These are phyloP conservation scores for Podosphaera leucotricha DNA, from an alignment of 2,329 filamentous ascomycete genomes.

Conservation along the genomic window DNA sequence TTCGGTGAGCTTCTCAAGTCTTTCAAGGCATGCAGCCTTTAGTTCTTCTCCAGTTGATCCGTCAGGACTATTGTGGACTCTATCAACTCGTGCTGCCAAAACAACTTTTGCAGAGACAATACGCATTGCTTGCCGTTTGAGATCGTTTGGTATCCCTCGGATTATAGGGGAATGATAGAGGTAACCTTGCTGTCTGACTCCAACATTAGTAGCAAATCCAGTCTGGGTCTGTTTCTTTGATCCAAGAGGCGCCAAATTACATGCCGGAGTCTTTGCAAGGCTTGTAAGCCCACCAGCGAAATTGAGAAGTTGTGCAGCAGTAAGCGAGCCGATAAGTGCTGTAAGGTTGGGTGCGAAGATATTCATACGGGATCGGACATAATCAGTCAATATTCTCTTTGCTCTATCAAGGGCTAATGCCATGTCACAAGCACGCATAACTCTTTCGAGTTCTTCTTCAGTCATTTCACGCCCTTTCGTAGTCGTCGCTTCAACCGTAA, in stretches of 20 bases:
- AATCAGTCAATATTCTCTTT: conserved; percentile 70
- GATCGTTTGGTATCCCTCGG: conserved; percentile 56
- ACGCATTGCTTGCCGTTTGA: conserved; percentile 83
- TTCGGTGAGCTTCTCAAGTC: conserved; percentile 80
- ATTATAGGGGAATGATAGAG: conserved; percentile 85
- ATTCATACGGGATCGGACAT: conserved; percentile 92
- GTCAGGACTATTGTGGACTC: conserved; percentile 57
- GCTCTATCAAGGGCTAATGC: conserved; percentile 69
- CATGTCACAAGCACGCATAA: conserved; percentile 65
- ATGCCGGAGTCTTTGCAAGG: conserved; percentile 76
- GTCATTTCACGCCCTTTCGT: conserved; percentile 61
- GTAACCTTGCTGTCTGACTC: conserved; percentile 76
- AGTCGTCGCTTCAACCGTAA: conserved; percentile 81
- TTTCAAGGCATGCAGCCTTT: conserved; percentile 58
- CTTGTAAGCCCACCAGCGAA: conserved; percentile 73
- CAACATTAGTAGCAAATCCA: conserved; percentile 80
- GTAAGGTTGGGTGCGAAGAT: conserved; percentile 89
- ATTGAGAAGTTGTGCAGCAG: conserved; percentile 89
- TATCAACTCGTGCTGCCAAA: conserved; percentile 77
- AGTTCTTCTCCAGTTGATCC: conserved; percentile 66
- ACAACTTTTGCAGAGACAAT: conserved; percentile 86
- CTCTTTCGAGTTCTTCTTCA: conserved; percentile 47
- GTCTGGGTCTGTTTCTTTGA: conserved; percentile 62
- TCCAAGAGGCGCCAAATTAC: conserved; percentile 76
- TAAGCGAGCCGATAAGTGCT: conserved; percentile 70